A percentile compares a stretch with the other conserved stretches of the same genome.
Conservation (phyloP, 2,329 filamentous ascomycete species). For the Cytospora schulzeri region DNA sequence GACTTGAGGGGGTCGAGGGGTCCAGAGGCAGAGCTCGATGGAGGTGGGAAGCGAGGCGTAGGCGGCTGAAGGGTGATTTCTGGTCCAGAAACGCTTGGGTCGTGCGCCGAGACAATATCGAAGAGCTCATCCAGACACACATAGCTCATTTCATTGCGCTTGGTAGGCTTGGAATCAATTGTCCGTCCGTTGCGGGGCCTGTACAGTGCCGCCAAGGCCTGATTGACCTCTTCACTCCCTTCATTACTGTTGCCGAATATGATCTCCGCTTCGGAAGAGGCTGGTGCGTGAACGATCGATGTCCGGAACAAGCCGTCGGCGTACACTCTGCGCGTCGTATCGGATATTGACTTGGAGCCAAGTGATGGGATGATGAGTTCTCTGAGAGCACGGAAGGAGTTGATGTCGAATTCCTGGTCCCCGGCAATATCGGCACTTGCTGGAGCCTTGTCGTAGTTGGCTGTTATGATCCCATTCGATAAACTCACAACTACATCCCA, state of each 20-base stretch:
- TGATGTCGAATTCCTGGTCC: constrained; percentile 83
- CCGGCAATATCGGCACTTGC: constrained; percentile 53
- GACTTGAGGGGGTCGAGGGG: constrained; percentile 26
- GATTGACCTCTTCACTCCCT: constrained; percentile 51
- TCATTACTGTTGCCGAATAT: constrained; percentile 54
- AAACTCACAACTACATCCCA: constrained; percentile 71
- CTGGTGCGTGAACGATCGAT: constrained; percentile 75
- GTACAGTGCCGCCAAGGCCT: constrained; percentile 55
- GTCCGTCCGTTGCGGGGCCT: constrained; percentile 71
- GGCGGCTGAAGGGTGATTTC: constrained; percentile 46
- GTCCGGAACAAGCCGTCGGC: constrained; percentile 76
- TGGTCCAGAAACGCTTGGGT: constrained; percentile 40
- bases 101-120: constrained; percentile 60
- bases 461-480: constrained; percentile 68
- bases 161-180: constrained; percentile 63
- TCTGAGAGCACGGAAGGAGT: constrained; percentile 69
- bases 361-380: constrained; percentile 74
- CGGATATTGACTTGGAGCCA: constrained; percentile 65
- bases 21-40: constrained; percentile 29
- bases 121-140: constrained; percentile 81
- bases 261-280: constrained; percentile 55
- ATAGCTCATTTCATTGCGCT: constrained; percentile 74
- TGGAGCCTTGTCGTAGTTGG: constrained; percentile 56
- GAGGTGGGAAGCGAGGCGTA: constrained; percentile 45
- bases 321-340: constrained; percentile 69